Conservation (phyloP, 768 basidiomycete species). For the Pisolithus tinctorius region DNA sequence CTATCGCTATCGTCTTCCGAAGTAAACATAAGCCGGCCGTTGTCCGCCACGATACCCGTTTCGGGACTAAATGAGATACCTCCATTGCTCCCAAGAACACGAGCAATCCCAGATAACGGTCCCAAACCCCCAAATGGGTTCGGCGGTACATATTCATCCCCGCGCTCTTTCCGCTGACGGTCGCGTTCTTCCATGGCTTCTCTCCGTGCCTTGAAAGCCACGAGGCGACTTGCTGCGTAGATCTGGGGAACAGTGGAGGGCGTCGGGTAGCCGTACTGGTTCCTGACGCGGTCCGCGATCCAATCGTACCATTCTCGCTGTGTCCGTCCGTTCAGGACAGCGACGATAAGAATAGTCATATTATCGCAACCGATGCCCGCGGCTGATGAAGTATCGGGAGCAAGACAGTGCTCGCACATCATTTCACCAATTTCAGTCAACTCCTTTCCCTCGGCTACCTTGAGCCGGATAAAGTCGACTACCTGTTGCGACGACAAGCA, state of each 20-base stretch:
- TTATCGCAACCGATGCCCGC: constrained; percentile 97
- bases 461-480: constrained; percentile 79
- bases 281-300: constrained; percentile 77
- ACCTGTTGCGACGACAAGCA: constrained; percentile 91
- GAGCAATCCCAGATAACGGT: constrained; percentile 44
- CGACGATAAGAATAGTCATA: constrained; percentile 94
- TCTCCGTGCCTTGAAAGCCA: constrained; percentile 54
- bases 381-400: constrained; percentile 86
- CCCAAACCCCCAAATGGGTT: constrained; percentile 29
- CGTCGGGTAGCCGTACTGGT: constrained; percentile 68
- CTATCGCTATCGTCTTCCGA: constrained; percentile 55
- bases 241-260: constrained; percentile 72
- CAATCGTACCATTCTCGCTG: constrained; percentile 90
- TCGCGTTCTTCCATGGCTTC: constrained; percentile 51
- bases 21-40: constrained; percentile 55
- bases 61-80: constrained; percentile 64
- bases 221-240: constrained; percentile 57
- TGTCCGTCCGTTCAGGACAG: constrained; percentile 80
- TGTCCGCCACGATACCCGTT: constrained; percentile 43
- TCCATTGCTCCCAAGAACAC: constrained; percentile 47
- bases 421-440: constrained; percentile 82
- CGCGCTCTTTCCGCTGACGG: constrained; percentile 30
- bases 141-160: constrained; percentile 23
- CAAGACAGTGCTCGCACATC: constrained; percentile 89
- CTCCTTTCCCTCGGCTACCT: constrained; percentile 71